phyloP scores from a whole-genome alignment of 495 filamentous ascomycete species.

The Articulospora tetracladia region DNA sequence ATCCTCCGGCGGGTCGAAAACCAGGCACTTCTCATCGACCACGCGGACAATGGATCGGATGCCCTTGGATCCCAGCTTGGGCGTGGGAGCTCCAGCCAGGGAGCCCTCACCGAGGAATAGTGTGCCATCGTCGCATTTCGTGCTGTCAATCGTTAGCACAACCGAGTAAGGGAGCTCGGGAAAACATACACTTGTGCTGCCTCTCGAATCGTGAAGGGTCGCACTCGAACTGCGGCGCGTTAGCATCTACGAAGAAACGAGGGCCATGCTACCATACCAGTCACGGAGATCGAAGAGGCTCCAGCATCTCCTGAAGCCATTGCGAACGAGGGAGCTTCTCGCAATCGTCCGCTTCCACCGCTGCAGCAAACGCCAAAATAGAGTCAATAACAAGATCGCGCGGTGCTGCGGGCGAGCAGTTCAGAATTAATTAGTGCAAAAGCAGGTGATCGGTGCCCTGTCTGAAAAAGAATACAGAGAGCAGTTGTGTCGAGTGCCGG shows the following conservation, averaged over 20 bases:
- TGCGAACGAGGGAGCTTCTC: constrained; percentile 16
- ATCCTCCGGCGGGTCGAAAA: constrained; percentile 98
- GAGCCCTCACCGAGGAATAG: constrained; percentile 95
- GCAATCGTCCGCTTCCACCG: constrained; percentile 5
- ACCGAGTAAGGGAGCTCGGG: background rate
- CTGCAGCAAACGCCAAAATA: constrained; percentile 3
- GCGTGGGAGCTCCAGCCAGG: constrained; percentile 75
- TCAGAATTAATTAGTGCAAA: background rate
- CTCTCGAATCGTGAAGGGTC: constrained; percentile 84
- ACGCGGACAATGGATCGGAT: constrained; percentile 92
- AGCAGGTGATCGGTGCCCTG: background rate
- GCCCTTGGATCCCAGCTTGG: constrained; percentile 82
- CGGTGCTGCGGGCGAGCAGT: background rate
- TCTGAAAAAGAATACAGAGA: background rate
- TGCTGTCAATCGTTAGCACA: constrained; percentile 35
- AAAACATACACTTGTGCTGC: constrained; percentile 58
- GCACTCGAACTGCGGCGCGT: constrained; percentile 69
- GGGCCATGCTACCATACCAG: constrained; percentile 36
- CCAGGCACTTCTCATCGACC: constrained; percentile 92
- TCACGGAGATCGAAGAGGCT: constrained; percentile 70
- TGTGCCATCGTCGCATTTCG: constrained; percentile 79
- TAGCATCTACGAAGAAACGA: constrained; percentile 10
- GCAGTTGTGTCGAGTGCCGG: background rate
- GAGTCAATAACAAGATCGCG: constrained; percentile 7
- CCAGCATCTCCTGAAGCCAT: constrained; percentile 52